These are phyloP conservation scores for Tylopilus sp. DNA, from an alignment of 768 basidiomycete species.

Conservation along the genomic window DNA sequence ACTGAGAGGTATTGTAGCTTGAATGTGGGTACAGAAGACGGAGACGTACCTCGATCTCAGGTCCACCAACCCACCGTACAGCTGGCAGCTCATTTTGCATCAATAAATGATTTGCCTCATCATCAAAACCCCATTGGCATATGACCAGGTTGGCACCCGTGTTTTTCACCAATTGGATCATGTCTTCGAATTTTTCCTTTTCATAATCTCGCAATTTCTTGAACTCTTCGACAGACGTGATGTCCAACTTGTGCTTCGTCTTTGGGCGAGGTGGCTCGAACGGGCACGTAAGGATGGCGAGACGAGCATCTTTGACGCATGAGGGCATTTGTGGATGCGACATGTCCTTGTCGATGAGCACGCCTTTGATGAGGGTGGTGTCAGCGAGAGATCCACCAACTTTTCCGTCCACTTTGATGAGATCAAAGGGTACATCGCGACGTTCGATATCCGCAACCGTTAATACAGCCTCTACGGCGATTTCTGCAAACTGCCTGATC, in stretches of 20 bases:
- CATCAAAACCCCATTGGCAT: conserved; percentile 99
- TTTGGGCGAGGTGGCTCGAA: conserved; percentile 99
- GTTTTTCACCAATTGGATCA: conserved; percentile 96
- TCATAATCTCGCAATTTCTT: conserved; percentile 93
- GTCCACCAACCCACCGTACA: conserved; percentile 98
- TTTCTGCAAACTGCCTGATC: conserved; percentile 91
- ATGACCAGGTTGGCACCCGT: conserved; percentile 98
- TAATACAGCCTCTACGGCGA: conserved; percentile 96
- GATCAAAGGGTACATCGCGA: conserved; percentile 92
- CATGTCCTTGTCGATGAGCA: conserved; percentile 99
- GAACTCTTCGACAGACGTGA: conserved; percentile 95
- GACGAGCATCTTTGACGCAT: conserved; percentile 78
- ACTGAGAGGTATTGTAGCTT: conserved; percentile 38
- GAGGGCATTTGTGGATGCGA: conserved; percentile 98
- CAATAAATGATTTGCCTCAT: conserved; percentile 96
- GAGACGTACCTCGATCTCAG: conserved; percentile 85
- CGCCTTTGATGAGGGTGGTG: conserved; percentile 92
- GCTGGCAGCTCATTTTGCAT: conserved; percentile 98
- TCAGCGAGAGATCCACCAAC: conserved; percentile 97
- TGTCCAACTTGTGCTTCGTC: conserved; percentile 98
- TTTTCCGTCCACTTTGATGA: conserved; percentile 99
- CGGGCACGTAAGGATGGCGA: conserved; percentile 97
- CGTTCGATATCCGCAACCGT: conserved; percentile 94
- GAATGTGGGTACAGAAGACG: background rate
- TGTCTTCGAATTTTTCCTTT: conserved; percentile 92